Base-by-base conservation (phyloP, 345 rosid genomes). In the Camelina sativa region DNA sequence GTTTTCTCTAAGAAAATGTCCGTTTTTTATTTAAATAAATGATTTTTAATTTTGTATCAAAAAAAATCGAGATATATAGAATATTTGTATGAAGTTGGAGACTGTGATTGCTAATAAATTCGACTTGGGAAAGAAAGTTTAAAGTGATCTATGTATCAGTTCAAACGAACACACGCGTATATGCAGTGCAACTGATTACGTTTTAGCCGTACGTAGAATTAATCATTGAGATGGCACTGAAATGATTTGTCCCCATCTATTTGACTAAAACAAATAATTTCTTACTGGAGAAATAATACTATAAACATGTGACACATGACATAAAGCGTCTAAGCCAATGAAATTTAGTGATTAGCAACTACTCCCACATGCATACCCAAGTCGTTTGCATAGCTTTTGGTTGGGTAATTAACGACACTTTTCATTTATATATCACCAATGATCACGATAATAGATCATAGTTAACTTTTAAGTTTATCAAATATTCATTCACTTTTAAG, bases 281-380 rank as follows among this genome's bases (percentile, higher is more conserved):
- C 43, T 46, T 16, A 69, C 19, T 9, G 20, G 4, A 6, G 38
- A 55, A 62, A 52, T 68, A 70, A 16, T 63, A 28, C 1, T 64
- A 71, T 55, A 77, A 76, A 71, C 71, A 62, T 57, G 66, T 57
- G 71, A 64, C 80, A 71, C 67, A 64, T 76, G 76, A 38, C 80
- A 47, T 63, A 70, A 70, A 63, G 71, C 28, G 37, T 70, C 58
- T 13, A 62, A 25, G 44, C 60, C 71, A 77, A 48, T 71, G 67
- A 64, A 62, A 56, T 15, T 15, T 8, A 44, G 55, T 64, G 60
- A 70, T 47, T 37, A 71, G 23, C 57, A 71, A 50, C 76, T 48
- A 56, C 47, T 64, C 76, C 72, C 80, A 77, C 76, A 77, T 77
- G 76, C 80, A 57, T 35, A 8, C 44, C 57, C 69, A 23, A 63